Evolutionary conservation across 2,329 filamentous ascomycete species (phyloP).

Genomic region (Akanthomyces uredinophilus): DNA sequence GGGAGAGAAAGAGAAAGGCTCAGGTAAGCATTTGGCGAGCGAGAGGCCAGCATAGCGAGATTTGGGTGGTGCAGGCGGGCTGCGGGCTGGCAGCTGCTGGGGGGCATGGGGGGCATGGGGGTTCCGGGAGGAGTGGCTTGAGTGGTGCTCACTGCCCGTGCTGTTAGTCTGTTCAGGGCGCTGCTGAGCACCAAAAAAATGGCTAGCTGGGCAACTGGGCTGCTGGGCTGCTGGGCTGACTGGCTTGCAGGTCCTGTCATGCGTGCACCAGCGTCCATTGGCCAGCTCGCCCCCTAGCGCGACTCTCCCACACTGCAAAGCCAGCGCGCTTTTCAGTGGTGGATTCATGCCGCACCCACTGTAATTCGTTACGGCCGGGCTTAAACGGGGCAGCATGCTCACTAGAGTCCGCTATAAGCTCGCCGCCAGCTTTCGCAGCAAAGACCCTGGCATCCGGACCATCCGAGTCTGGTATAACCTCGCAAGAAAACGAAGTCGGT

Average conservation of each 20-base stretch:
- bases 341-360: constrained; percentile 2
- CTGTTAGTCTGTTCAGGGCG: too few relatives aligned
- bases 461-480: constrained; percentile 4
- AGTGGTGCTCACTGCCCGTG: not conserved
- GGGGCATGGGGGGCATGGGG: too few relatives aligned
- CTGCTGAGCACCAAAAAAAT: not conserved
- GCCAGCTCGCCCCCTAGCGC: not conserved
- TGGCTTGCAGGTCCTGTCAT: not conserved
- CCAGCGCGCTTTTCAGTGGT: not conserved
- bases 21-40: constrained; percentile 8
- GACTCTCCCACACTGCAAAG: too few relatives aligned
- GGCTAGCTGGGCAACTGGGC: not conserved
- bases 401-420: not conserved
- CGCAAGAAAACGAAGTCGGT: not conserved
- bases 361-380: not conserved
- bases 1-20: not conserved
- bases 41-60: constrained; percentile 12
- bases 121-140: too few relatives aligned
- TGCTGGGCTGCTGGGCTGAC: not conserved
- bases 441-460: not conserved
- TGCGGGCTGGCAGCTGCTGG: not conserved
- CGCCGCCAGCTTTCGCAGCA: not conserved
- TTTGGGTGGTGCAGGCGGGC: not conserved
- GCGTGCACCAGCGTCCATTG: not conserved
- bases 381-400: not conserved